Conservation (phyloP, 495 filamentous ascomycete species). For the Aspergillus coremiiformis region DNA sequence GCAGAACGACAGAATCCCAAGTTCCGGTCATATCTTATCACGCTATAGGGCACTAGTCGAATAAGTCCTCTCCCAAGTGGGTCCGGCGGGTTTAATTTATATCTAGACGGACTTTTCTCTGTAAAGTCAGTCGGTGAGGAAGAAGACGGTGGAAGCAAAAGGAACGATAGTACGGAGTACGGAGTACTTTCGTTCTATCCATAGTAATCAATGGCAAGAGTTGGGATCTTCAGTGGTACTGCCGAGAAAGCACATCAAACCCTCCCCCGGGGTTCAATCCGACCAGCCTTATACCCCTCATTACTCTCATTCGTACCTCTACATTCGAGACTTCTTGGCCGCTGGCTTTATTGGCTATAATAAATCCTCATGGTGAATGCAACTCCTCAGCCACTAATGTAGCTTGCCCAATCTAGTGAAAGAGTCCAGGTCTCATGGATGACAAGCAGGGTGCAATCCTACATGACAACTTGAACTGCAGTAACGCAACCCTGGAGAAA, state of each 20-base stretch:
- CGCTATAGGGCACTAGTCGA: no score
- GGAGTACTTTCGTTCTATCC: no score
- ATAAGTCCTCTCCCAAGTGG: no score
- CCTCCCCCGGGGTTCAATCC: neutral
- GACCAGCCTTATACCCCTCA: neutral
- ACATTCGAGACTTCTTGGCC: neutral
- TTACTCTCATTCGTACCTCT: neutral
- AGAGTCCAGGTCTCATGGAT: neutral
- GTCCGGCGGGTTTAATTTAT: no score
- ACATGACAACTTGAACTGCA: neutral
- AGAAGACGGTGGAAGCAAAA: no score
- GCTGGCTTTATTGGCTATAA: neutral
- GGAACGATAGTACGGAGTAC: no score
- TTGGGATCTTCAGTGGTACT: no score
- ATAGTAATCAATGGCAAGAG: no score
- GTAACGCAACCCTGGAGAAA: neutral
- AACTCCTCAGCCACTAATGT: neutral
- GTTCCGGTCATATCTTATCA: no score
- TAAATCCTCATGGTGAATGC: neutral
- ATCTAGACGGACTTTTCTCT: no score
- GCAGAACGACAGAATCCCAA: no score
- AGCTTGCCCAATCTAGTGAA: neutral
- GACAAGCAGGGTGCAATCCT: neutral
- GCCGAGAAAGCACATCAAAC: neutral
- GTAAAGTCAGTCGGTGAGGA: no score